phyloP scores from a whole-genome alignment of 169 alveolate species.

The Amoebophrya sp. region DNA sequence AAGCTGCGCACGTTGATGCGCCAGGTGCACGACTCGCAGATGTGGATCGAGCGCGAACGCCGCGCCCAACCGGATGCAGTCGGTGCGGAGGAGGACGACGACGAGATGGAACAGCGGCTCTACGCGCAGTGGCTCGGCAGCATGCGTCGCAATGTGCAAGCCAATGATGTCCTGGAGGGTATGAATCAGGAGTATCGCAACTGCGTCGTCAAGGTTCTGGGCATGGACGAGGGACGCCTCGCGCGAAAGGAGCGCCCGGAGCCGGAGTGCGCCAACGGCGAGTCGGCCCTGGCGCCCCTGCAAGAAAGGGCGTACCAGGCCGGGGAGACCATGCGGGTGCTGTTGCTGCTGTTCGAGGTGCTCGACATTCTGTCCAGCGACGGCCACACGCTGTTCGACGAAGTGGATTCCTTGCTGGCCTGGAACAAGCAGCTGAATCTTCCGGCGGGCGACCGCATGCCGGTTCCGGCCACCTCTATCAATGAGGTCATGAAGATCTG shows the following conservation, averaged over 20 bases:
- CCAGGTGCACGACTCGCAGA: not conserved
- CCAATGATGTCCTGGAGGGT: too few relatives aligned
- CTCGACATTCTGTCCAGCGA: not conserved
- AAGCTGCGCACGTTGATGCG: not conserved
- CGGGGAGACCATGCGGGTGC: not conserved
- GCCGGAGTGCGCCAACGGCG: too few relatives aligned
- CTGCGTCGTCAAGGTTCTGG: too few relatives aligned
- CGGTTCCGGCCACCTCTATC: not conserved
- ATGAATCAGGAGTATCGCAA: too few relatives aligned
- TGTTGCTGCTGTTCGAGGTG: not conserved
- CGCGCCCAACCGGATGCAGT: too few relatives aligned
- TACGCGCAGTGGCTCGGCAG: too few relatives aligned
- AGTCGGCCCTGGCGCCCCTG: too few relatives aligned
- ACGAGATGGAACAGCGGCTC: too few relatives aligned
- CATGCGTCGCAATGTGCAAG: too few relatives aligned
- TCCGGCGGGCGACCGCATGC: not conserved
- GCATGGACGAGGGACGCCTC: too few relatives aligned
- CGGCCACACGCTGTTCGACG: not conserved
- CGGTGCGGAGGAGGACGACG: too few relatives aligned
- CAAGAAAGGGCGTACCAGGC: not conserved
- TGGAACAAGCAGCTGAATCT: not conserved
- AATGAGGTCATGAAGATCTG: not conserved
- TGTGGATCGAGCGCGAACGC: not conserved
- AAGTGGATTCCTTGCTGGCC: not conserved
- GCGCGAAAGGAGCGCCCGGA: too few relatives aligned